Percentiles rank a stretch among this genome's conserved stretches.
These are phyloP conservation scores for Exsudoporus frostii DNA, from an alignment of 768 basidiomycete species.

Conservation along the genomic window DNA sequence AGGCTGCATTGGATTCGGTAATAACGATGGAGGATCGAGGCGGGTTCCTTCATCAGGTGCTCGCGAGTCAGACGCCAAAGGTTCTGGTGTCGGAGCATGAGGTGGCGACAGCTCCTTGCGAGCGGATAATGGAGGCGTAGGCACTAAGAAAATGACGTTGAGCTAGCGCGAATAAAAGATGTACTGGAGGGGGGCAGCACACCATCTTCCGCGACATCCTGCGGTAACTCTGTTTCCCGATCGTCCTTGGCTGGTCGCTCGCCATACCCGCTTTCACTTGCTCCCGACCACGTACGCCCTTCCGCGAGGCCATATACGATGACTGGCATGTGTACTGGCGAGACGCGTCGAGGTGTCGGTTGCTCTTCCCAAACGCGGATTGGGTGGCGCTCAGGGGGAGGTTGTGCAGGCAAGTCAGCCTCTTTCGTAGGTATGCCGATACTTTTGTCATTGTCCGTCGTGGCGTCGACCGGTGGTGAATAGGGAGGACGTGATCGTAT, in stretches of 20 bases:
- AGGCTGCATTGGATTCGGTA: not conserved
- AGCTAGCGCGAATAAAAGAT: conserved; percentile 4
- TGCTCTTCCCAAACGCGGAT: conserved; percentile 29
- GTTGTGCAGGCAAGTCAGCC: not conserved
- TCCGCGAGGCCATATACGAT: not conserved
- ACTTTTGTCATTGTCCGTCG: not conserved
- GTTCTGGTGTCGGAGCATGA: not conserved
- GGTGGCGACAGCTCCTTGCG: not conserved
- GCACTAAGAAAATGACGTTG: conserved; percentile 1
- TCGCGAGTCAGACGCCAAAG: not conserved
- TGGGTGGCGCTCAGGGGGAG: conserved; percentile 18
- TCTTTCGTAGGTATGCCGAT: not conserved
- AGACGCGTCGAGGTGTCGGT: conserved; percentile 9
- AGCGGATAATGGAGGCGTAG: not conserved
- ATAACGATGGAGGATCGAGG: not conserved
- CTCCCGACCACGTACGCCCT: not conserved
- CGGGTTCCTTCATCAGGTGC: not conserved
- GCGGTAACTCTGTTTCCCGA: not conserved
- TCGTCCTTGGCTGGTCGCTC: not conserved
- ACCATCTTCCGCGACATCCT: conserved; percentile 9
- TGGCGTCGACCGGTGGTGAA: not conserved
- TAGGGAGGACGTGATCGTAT: conserved; percentile 5
- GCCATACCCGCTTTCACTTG: not conserved
- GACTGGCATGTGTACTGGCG: conserved; percentile 3
- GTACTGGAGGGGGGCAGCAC: not conserved